Conservation (phyloP, 2,329 filamentous ascomycete genomes). For the Ambrosiella beaveri region DNA sequence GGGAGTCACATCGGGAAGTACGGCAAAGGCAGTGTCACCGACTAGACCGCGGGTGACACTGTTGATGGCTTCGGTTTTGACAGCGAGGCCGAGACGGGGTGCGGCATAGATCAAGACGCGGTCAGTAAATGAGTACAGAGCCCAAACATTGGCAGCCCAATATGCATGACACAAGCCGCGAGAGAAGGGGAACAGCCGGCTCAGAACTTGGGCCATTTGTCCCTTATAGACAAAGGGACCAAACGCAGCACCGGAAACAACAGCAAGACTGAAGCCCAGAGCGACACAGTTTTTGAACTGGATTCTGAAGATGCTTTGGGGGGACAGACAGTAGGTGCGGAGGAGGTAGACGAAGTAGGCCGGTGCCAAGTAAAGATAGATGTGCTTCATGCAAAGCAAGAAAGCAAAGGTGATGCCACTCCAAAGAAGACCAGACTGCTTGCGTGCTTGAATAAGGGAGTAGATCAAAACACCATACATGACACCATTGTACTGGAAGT, state of each 20-base stretch:
- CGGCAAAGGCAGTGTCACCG: slow-evolving; percentile 84
- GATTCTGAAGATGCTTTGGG: slow-evolving; percentile 58
- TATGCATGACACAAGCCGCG: slow-evolving; percentile 91
- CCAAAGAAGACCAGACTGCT: slow-evolving; percentile 53
- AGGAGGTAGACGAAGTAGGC: slow-evolving; percentile 91
- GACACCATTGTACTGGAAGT: slow-evolving; percentile 98
- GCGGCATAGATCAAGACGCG: slow-evolving; percentile 71
- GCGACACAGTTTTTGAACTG: slow-evolving; percentile 67
- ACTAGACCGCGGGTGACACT: slow-evolving; percentile 88
- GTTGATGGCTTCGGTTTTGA: slow-evolving; percentile 58
- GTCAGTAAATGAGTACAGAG: slow-evolving; percentile 84
- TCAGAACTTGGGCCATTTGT: slow-evolving; percentile 70
- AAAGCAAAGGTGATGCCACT: slow-evolving; percentile 73
- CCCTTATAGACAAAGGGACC: slow-evolving; percentile 70
- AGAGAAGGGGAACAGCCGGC: slow-evolving; percentile 82
- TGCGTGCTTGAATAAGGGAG: slow-evolving; percentile 68
- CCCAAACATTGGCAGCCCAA: slow-evolving; percentile 96
- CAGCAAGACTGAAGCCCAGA: slow-evolving; percentile 54
- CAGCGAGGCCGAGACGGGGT: slow-evolving; percentile 56
- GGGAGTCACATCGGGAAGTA: slow-evolving; percentile 73
- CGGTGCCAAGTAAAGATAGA: slow-evolving; percentile 88
- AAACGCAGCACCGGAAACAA: slow-evolving; percentile 65
- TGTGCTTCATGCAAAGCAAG: slow-evolving; percentile 89
- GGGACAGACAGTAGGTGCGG: slow-evolving; percentile 72
- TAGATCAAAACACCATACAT: slow-evolving; percentile 81